phyloP scores from a whole-genome alignment of 148 eudicot species.

The Persicaria maculosa region DNA sequence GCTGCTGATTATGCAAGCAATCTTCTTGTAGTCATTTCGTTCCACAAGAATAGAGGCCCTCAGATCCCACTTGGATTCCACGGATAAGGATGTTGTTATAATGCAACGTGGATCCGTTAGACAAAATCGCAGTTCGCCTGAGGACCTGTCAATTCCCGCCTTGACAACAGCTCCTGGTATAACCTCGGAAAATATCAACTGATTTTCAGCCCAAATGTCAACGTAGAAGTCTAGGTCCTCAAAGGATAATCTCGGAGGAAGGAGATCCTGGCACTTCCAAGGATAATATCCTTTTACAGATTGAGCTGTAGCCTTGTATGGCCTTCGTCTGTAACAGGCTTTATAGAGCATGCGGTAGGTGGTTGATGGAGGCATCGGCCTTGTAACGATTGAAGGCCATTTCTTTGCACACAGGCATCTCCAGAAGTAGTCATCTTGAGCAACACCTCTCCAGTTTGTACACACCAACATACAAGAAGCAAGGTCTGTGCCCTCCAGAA shows the following conservation, averaged over 20 bases:
- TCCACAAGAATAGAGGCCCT: conserved; percentile 69
- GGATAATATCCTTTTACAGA: no score
- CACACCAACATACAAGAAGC: conserved; percentile 68
- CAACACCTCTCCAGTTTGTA: conserved; percentile 70
- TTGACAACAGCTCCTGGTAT: conserved; percentile 60
- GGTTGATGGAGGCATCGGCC: conserved; percentile 34
- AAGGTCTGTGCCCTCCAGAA: conserved; percentile 75
- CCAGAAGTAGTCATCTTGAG: conserved; percentile 85
- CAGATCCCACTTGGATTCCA: conserved; percentile 48
- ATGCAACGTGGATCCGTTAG: conserved; percentile 58
- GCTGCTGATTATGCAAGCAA: conserved; percentile 56
- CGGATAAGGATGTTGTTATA: conserved; percentile 55
- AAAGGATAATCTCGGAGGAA: conserved; percentile 70
- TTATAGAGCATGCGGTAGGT: conserved; percentile 51
- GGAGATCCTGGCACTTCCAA: conserved; percentile 23
- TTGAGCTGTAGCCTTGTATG: no score
- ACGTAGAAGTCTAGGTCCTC: conserved; percentile 73
- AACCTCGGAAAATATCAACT: conserved; percentile 54
- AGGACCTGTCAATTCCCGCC: conserved; percentile 32
- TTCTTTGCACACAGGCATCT: conserved; percentile 65
- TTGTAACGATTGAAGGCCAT: conserved; percentile 85
- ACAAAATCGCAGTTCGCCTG: conserved; percentile 47
- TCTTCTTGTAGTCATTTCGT: conserved; percentile 57
- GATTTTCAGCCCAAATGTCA: conserved; percentile 73
- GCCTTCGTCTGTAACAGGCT: conserved; percentile 57